phyloP scores from a whole-genome alignment of 78 protist species.

The Acrasis kona region DNA sequence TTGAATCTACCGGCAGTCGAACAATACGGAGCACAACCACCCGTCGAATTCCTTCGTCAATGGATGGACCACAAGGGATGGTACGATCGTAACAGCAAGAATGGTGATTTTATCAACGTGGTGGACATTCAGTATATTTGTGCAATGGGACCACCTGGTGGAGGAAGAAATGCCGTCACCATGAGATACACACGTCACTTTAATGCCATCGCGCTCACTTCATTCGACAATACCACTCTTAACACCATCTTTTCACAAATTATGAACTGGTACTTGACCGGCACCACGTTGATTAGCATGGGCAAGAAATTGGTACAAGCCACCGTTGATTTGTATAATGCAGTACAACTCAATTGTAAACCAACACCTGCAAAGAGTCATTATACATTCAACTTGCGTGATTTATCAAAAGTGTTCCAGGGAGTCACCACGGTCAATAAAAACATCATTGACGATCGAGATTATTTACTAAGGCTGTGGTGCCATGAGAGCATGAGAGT shows the following conservation, averaged over 20 bases:
- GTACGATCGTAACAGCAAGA: slow-evolving; percentile 52
- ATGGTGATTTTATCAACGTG: slow-evolving; percentile 26
- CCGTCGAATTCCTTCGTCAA: slow-evolving; percentile 83
- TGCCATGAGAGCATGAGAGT: slow-evolving; percentile 53
- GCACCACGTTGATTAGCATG: background rate
- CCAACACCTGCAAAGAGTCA: slow-evolving; percentile 79
- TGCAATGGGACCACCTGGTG: slow-evolving; percentile 86
- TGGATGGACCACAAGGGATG: slow-evolving; percentile 77
- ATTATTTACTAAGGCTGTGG: slow-evolving; percentile 26
- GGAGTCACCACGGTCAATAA: slow-evolving; percentile 34
- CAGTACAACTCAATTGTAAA: slow-evolving; percentile 19
- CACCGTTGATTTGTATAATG: slow-evolving; percentile 39
- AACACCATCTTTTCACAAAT: slow-evolving; percentile 40
- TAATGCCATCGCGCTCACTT: slow-evolving; percentile 25
- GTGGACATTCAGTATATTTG: slow-evolving; percentile 43
- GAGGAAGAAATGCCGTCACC: slow-evolving; percentile 50
- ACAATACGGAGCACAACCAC: slow-evolving; percentile 83
- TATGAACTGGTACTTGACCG: slow-evolving; percentile 18
- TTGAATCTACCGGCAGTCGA: slow-evolving; percentile 79
- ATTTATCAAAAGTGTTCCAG: slow-evolving; percentile 56
- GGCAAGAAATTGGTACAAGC: background rate
- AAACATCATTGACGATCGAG: background rate
- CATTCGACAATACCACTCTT: slow-evolving; percentile 35
- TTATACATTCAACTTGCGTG: slow-evolving; percentile 77
- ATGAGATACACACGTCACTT: slow-evolving; percentile 60